Evolutionary conservation across 495 filamentous ascomycete species (phyloP).

Genomic region (Aspergillus nidulans): DNA sequence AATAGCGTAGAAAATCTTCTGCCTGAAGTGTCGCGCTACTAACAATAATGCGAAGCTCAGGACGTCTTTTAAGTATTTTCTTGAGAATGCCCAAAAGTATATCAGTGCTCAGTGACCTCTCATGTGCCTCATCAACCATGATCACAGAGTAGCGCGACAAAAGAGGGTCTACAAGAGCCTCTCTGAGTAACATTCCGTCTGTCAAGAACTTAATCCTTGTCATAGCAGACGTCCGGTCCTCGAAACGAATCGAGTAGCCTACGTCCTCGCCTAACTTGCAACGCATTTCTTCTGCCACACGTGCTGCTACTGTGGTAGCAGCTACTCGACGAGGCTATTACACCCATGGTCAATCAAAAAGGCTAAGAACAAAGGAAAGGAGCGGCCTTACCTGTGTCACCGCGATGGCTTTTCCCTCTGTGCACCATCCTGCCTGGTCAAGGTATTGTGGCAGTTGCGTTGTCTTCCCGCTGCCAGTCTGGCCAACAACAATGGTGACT

Average conservation of each 20-base stretch:
- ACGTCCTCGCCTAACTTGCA: slow-evolving; percentile 91
- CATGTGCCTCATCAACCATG: slow-evolving; percentile 98
- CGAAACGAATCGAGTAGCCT: slow-evolving; percentile 94
- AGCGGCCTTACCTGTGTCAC: slow-evolving; percentile 73
- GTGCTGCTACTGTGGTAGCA: slow-evolving; percentile 82
- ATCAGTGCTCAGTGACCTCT: slow-evolving; percentile 91
- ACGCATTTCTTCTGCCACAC: slow-evolving; percentile 91
- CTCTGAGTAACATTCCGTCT: slow-evolving; percentile 89
- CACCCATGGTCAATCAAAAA: not conserved
- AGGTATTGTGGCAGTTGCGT: slow-evolving; percentile 88
- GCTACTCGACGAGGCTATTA: slow-evolving; percentile 82
- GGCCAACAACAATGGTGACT: slow-evolving; percentile 80
- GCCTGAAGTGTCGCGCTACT: slow-evolving; percentile 94
- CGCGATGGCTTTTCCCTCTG: slow-evolving; percentile 74
- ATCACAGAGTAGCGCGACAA: slow-evolving; percentile 92
- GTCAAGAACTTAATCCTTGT: slow-evolving; percentile 96
- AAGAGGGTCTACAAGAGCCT: slow-evolving; percentile 89
- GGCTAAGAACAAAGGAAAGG: not conserved
- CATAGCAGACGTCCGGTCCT: slow-evolving; percentile 82
- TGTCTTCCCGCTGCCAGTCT: slow-evolving; percentile 89
- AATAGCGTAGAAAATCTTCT: slow-evolving; percentile 82
- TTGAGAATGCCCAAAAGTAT: slow-evolving; percentile 91
- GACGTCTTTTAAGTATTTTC: slow-evolving; percentile 79
- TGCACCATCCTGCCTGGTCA: slow-evolving; percentile 84
- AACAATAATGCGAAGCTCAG: slow-evolving; percentile 83